These are phyloP conservation scores for Lepidium aucheri DNA, from an alignment of 345 rosid genomes.

Conservation along the genomic window DNA sequence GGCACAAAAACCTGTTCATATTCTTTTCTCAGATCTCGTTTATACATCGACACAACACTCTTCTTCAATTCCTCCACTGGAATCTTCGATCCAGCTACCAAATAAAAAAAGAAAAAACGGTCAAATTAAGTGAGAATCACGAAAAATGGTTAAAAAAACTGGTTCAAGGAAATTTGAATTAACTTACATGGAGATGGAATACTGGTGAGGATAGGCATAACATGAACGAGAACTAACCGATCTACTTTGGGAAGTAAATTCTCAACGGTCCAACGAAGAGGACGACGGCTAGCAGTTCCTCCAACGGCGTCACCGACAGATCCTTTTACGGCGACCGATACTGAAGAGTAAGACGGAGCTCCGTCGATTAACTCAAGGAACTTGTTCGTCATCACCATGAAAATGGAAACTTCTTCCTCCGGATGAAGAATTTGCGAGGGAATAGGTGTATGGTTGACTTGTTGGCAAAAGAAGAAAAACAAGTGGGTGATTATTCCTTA, in stretches of 20 bases:
- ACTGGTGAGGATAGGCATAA: slow-evolving; percentile 51
- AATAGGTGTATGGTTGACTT: slow-evolving; percentile 10
- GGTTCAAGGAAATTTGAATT: not conserved
- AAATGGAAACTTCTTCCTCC: not conserved
- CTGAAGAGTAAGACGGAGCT: slow-evolving; percentile 24
- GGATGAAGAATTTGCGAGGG: not conserved
- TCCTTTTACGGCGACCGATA: slow-evolving; percentile 65
- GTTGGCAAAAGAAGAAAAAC: not conserved
- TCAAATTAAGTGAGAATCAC: not conserved
- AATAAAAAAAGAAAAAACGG: not conserved
- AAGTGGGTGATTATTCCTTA: not conserved
- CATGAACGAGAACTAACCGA: slow-evolving; percentile 65
- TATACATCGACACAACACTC: slow-evolving; percentile 55
- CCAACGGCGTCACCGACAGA: slow-evolving; percentile 31
- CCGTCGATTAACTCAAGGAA: slow-evolving; percentile 5
- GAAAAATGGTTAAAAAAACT: not conserved
- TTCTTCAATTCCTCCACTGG: slow-evolving; percentile 59
- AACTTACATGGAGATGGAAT: slow-evolving; percentile 69
- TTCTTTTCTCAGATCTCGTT: slow-evolving; percentile 45
- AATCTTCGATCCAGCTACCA: slow-evolving; percentile 51
- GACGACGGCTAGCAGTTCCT: slow-evolving; percentile 64
- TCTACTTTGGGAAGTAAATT: slow-evolving; percentile 39
- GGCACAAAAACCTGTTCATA: slow-evolving; percentile 43
- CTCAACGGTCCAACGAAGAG: slow-evolving; percentile 71
- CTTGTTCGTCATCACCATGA: slow-evolving; percentile 23